phyloP scores from a whole-genome alignment of 2,329 filamentous ascomycete genomes.

The Rachicladosporium sp. region DNA sequence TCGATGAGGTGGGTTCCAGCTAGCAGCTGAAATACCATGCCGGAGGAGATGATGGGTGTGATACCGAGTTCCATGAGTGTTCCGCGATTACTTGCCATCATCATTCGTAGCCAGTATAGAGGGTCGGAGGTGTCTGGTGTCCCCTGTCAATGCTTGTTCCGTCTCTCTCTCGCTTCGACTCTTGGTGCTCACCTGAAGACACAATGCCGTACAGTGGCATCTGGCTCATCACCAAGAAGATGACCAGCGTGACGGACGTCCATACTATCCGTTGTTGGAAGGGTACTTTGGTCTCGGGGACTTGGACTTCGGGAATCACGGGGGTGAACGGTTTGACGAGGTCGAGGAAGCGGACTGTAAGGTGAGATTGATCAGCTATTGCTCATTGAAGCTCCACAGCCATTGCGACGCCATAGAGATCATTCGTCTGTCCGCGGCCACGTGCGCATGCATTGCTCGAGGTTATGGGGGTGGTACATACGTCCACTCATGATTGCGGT shows the following conservation, averaged over 20 bases:
- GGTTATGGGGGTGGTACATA: slow-evolving; percentile 29
- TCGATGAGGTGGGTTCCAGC: slow-evolving; percentile 99
- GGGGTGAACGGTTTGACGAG: slow-evolving; percentile 99
- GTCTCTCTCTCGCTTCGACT: slow-evolving; percentile 4
- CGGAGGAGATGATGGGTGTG: slow-evolving; percentile 96
- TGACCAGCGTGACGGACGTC: slow-evolving; percentile 62
- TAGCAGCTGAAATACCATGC: slow-evolving; percentile 99
- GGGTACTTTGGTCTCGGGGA: slow-evolving; percentile 94
- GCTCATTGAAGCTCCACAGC: not conserved
- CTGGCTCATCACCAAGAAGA: slow-evolving; percentile 99
- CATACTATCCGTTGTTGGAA: slow-evolving; percentile 72
- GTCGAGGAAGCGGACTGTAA: slow-evolving; percentile 91
- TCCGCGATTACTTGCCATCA: slow-evolving; percentile 85
- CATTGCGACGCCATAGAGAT: slow-evolving; percentile 11
- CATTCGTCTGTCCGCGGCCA: slow-evolving; percentile 10
- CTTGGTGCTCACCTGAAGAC: slow-evolving; percentile 49
- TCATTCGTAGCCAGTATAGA: slow-evolving; percentile 99
- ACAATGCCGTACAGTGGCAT: slow-evolving; percentile 98
- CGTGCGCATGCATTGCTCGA: not conserved
- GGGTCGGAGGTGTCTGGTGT: slow-evolving; percentile 68
- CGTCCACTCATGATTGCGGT: slow-evolving; percentile 43
- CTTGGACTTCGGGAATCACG: slow-evolving; percentile 97
- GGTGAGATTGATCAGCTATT: slow-evolving; percentile 7
- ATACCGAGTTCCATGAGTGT: slow-evolving; percentile 39
- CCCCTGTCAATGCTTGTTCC: slow-evolving; percentile 3